These are phyloP conservation scores for Ceratobasidium sp. DNA, from an alignment of 1,284 basidiomycete species.

Conservation along the genomic window DNA sequence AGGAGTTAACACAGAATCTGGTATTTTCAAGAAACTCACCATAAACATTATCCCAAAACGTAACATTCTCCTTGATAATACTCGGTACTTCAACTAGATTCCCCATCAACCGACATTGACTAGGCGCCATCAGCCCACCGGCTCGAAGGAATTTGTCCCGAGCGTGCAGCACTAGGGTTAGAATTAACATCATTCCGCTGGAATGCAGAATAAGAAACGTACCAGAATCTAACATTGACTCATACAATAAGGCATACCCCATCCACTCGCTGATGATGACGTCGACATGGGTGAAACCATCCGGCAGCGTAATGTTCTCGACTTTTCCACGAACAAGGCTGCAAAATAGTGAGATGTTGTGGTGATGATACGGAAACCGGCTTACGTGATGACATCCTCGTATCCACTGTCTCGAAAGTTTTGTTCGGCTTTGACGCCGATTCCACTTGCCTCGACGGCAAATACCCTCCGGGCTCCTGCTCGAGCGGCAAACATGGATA, in stretches of 20 bases:
- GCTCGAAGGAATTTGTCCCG: constrained; percentile 42
- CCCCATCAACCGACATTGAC: constrained; percentile 88
- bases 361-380: constrained; percentile 47
- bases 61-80: constrained; percentile 82
- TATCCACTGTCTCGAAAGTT: constrained; percentile 87
- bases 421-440: constrained; percentile 84
- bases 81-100: constrained; percentile 82
- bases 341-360: not conserved
- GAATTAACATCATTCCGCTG: no score
- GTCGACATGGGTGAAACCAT: constrained; percentile 82
- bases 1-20: no score
- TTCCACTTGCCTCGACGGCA: constrained; percentile 91
- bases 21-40: no score
- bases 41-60: constrained; percentile 93
- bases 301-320: constrained; percentile 82
- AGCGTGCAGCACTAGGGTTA: constrained; percentile 19
- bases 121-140: constrained; percentile 89
- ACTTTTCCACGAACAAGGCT: constrained; percentile 89
- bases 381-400: constrained; percentile 79
- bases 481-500: constrained; percentile 92
- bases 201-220: not conserved
- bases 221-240: constrained; percentile 96
- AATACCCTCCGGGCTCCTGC: constrained; percentile 94
- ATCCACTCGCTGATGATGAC: constrained; percentile 99
- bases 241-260: constrained; percentile 93